phyloP scores from a whole-genome alignment of 2,329 filamentous ascomycete genomes.

The Sclerotinia trifoliorum region DNA sequence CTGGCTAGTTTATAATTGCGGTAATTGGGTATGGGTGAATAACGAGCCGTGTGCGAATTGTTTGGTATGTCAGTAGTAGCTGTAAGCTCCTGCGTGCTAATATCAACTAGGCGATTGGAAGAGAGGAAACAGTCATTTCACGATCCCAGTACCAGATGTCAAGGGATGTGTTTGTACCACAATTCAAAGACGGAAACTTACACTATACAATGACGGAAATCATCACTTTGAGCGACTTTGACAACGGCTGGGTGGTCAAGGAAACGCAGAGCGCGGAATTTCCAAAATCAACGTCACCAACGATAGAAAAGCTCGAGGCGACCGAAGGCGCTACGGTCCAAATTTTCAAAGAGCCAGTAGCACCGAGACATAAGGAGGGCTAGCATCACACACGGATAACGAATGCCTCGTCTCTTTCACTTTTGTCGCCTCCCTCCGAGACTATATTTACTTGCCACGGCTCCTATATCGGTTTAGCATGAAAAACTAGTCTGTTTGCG shows the following conservation, averaged over 20 bases:
- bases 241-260: constrained; percentile 38
- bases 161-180: constrained; percentile 48
- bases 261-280: constrained; percentile 28
- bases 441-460: background rate
- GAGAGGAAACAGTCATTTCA: constrained; percentile 40
- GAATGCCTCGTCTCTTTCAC: background rate
- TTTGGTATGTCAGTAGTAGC: constrained; percentile 44
- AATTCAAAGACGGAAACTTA: constrained; percentile 47
- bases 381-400: background rate
- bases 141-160: constrained; percentile 34
- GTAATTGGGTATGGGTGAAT: constrained; percentile 55
- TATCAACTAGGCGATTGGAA: constrained; percentile 48
- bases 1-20: constrained; percentile 52
- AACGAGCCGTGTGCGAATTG: constrained; percentile 51
- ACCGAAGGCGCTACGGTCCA: constrained; percentile 25
- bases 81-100: constrained; percentile 18
- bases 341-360: background rate
- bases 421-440: background rate
- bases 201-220: constrained; percentile 51
- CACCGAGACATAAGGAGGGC: background rate
- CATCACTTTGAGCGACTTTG: constrained; percentile 39
- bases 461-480: background rate
- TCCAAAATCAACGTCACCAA: constrained; percentile 31
- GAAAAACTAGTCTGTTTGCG: background rate
- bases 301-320: constrained; percentile 28